Percentiles rank a stretch among this genome's conserved stretches.
phyloP scores from a whole-genome alignment of 306 rosid species.

The Coriaria nepalensis region DNA sequence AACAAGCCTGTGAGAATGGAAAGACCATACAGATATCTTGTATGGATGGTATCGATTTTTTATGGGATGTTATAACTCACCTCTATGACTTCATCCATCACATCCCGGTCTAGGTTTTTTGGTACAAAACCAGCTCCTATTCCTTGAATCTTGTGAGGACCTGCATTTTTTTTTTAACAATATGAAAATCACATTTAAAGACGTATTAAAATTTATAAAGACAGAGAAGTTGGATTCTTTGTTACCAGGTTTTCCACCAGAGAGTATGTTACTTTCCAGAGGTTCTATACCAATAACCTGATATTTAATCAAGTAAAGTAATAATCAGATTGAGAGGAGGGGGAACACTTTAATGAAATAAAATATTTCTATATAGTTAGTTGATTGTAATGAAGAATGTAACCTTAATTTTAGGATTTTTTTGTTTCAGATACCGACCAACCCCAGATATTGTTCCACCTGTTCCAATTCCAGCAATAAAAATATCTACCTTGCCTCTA shows the following conservation, averaged over 20 bases:
- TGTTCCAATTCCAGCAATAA: slow-evolving; percentile 94
- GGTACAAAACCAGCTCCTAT: slow-evolving; percentile 99
- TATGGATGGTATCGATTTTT: too few relatives aligned
- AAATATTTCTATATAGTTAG: not conserved
- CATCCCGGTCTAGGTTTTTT: slow-evolving; percentile 70
- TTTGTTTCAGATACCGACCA: slow-evolving; percentile 68
- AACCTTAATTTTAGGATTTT: slow-evolving; percentile 81
- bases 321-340: slow-evolving; percentile 6
- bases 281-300: slow-evolving; percentile 96
- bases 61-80: slow-evolving; percentile 20
- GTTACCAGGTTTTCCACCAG: slow-evolving; percentile 97
- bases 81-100: slow-evolving; percentile 79
- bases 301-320: slow-evolving; percentile 11
- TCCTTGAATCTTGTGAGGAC: slow-evolving; percentile 99
- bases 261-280: slow-evolving; percentile 78
- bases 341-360: slow-evolving; percentile 2
- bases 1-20: slow-evolving; percentile 13
- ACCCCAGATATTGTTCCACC: slow-evolving; percentile 94
- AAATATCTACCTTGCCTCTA: slow-evolving; percentile 87
- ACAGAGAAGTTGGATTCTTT: slow-evolving; percentile 16
- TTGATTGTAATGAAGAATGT: slow-evolving; percentile 8
- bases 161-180: slow-evolving; percentile 27
- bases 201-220: slow-evolving; percentile 9
- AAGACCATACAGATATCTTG: not conserved
- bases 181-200: not conserved